Evolutionary conservation across 768 basidiomycete genomes (phyloP), one percentile per base, ranked within the genome.

Genomic region (Cystobasidium ongulense): DNA sequence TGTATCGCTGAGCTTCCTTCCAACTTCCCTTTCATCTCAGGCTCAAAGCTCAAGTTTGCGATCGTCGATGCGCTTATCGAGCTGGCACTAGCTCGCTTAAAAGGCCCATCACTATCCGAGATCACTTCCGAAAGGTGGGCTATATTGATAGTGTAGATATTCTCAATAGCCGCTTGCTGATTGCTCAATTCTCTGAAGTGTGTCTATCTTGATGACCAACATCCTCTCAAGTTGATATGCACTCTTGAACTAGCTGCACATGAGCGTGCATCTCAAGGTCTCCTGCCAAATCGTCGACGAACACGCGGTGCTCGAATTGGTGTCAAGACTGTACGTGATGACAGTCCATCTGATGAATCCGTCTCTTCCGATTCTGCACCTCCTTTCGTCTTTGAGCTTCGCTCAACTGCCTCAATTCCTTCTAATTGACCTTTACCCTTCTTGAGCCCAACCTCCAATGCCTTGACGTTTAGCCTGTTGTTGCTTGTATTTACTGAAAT

Each of bases 21-120:
- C 15, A 3, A 59, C 33, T 35, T 17, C 25, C 7, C 4, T 36
- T 31, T 25, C 13, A 67, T n/a, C n/a, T n/a, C 13, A 73, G 39
- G 41, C 70, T 75, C 8, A 75, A 75, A 43, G 57, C 66, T 35
- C 74, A 75, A 62, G 74, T 71, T 17, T 75, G 74, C 33, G 70
- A 67, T 35, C 31, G 33, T 10, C 38, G 70, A 33, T 75, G 74
- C 59, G 54, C 63, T 13, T 71, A 75, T 31, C 33, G 46, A n/a
- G 53, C 54, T 5, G 74, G 74, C n/a, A 74, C 66, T 23, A 67
- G 50, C 33, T 62, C 36, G 1, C 33, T 70, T n/a, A 61, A 75
- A 70, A 66, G 74, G 25, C 74, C 74, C 11, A 67, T 75, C 29
- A 57, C 66, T 8, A 75, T 75, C 31, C 43, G 74, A 25, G 74